A percentile compares a stretch with the other conserved stretches of the same genome.
These are phyloP conservation scores for Flaveria floridana DNA, from an alignment of 140 eudicot genomes.

Conservation along the genomic window DNA sequence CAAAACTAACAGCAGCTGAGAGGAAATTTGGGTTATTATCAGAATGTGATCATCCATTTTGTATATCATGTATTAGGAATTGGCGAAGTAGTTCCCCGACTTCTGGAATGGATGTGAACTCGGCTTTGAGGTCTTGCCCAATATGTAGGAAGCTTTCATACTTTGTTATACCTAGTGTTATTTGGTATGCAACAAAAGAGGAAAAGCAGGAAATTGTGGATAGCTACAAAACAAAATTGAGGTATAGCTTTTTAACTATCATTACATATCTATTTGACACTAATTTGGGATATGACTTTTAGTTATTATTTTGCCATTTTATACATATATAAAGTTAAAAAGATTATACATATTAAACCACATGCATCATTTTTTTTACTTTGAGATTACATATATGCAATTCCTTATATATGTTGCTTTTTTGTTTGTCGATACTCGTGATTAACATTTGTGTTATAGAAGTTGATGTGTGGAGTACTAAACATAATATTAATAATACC, in stretches of 20 bases:
- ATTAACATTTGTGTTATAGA: neutral
- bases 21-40: slow-evolving; percentile 81
- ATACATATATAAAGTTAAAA: neutral
- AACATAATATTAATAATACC: neutral
- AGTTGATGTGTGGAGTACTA: neutral
- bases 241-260: slow-evolving; percentile 40
- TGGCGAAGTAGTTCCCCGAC: slow-evolving; percentile 89
- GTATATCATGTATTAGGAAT: slow-evolving; percentile 82
- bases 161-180: slow-evolving; percentile 85
- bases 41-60: slow-evolving; percentile 95
- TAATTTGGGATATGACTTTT: neutral
- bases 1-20: slow-evolving; percentile 66
- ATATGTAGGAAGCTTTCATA: slow-evolving; percentile 86
- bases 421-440: neutral
- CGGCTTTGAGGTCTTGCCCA: slow-evolving; percentile 91
- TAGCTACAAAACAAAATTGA: slow-evolving; percentile 76
- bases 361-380: neutral
- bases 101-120: slow-evolving; percentile 80
- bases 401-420: neutral
- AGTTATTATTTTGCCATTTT: neutral
- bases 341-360: neutral
- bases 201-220: slow-evolving; percentile 80
- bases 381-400: neutral
- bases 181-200: slow-evolving; percentile 81
- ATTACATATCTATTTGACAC: neutral